Evolutionary conservation across 2,329 filamentous ascomycete species (phyloP).

Genomic region (Aspergillus japonicus): DNA sequence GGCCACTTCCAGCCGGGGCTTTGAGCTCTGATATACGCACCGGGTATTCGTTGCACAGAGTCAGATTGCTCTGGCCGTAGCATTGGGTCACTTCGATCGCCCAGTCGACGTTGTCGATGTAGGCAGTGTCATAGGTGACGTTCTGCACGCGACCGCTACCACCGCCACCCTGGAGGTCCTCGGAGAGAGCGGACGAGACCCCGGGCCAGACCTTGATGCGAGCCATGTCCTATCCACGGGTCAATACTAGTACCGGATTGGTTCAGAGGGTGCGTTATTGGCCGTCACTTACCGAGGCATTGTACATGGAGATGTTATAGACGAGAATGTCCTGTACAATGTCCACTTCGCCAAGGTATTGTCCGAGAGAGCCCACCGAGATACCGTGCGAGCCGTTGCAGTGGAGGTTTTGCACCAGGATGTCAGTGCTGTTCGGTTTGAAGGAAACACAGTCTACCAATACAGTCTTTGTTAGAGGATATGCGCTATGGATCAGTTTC

Average conservation of each 20-base stretch:
- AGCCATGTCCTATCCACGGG: slow-evolving; percentile 55
- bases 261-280: slow-evolving; percentile 36
- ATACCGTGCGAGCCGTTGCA: slow-evolving; percentile 73
- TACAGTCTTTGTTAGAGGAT: neutral
- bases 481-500: no score
- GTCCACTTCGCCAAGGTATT: slow-evolving; percentile 63
- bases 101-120: slow-evolving; percentile 62
- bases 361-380: slow-evolving; percentile 68
- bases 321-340: slow-evolving; percentile 69
- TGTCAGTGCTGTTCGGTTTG: slow-evolving; percentile 70
- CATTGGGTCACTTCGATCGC: slow-evolving; percentile 66
- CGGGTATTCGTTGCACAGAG: slow-evolving; percentile 60
- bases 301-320: slow-evolving; percentile 59
- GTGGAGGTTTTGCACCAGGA: slow-evolving; percentile 64
- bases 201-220: slow-evolving; percentile 75
- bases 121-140: slow-evolving; percentile 65
- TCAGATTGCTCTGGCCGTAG: slow-evolving; percentile 62
- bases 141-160: slow-evolving; percentile 63
- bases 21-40: slow-evolving; percentile 30
- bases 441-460: slow-evolving; percentile 65
- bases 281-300: slow-evolving; percentile 44
- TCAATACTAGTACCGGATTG: slow-evolving; percentile 22
- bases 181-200: slow-evolving; percentile 53
- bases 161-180: slow-evolving; percentile 65
- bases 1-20: no score